Conservation (phyloP, 129 eudicot genomes). For the Saussurea involucrata region DNA sequence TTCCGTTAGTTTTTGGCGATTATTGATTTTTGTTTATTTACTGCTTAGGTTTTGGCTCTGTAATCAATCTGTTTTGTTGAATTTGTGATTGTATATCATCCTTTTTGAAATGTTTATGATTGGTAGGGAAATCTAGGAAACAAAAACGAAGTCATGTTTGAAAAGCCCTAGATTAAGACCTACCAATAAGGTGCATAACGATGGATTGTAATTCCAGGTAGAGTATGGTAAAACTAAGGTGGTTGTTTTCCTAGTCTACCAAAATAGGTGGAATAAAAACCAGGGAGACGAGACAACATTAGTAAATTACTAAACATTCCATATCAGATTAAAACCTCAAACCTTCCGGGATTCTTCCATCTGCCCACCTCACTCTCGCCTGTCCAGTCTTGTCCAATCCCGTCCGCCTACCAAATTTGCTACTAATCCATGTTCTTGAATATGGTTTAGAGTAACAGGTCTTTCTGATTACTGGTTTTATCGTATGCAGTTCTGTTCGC, state of each 20-base stretch:
- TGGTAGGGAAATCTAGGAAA: neutral
- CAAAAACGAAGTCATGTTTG: neutral
- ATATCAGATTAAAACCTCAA: too few species aligned
- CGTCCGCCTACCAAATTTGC: neutral
- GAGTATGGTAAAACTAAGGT: neutral
- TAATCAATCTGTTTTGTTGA: conserved; percentile 4
- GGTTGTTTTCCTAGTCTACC: too few species aligned
- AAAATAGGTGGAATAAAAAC: too few species aligned
- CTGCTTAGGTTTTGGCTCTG: neutral
- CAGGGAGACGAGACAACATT: too few species aligned
- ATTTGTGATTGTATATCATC: neutral
- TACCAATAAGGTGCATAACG: neutral
- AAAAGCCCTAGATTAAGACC: neutral
- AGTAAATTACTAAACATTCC: too few species aligned
- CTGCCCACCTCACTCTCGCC: too few species aligned
- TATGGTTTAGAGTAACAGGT: neutral
- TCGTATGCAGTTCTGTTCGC: neutral
- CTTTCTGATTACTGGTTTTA: neutral
- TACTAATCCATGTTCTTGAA: neutral
- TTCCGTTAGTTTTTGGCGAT: neutral
- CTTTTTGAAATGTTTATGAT: neutral
- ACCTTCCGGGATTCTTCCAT: too few species aligned
- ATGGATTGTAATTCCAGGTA: neutral
- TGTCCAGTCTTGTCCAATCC: too few species aligned
- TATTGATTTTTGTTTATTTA: neutral